Evolutionary conservation across 2,329 filamentous ascomycete genomes (phyloP), one percentile per base, ranked within the genome.

Genomic region (Monosporascus sp.): DNA sequence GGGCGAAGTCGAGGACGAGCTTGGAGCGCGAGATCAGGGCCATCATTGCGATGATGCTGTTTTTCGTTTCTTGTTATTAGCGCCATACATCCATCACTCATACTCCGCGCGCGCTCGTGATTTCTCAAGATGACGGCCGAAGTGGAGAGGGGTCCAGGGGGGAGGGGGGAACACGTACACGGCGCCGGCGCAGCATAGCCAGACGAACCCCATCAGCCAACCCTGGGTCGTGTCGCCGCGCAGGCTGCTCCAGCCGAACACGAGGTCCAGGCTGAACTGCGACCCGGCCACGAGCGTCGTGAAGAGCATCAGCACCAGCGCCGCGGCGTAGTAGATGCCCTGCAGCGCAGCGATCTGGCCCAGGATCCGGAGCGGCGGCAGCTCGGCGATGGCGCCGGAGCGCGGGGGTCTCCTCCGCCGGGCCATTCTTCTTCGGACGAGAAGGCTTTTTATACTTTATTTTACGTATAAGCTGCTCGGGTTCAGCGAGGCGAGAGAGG

Each of bases 1-100:
- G 76, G 35, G 91, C 89, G 70, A 97, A 99, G 73, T 99, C 94
- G 61, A 91, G 91, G 49, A 97, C 89, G 56, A 97, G 87, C 71
- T 97, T 97, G 48, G 88, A 94, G 57, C 94, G 90, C 20, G 87
- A 86, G 61, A 99, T 84, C 54, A 97, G 77, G 51, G 93, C 74
- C 49, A 96, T 84, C 54, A 97, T 87, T 43, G 91, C 88, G 54
- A 95, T 84, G 43, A 90, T 84, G 68, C 93, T 97, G 65, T 55
- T 38, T 18, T 49, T 4, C 26, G 5, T 46, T 26, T 22, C 14
- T 17, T 26, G 9, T 26, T n/a, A 18, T 22, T 7, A 17, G 22
- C n/a, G 11, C 14, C 7, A 24, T 3, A 15, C 43, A n/a, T 46
- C 24, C n/a, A 14, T 14, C 14, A 18, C 40, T 14, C 18, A 14